phyloP scores from a whole-genome alignment of 805 yeast genomes.

The Candida vartiovaarae region DNA sequence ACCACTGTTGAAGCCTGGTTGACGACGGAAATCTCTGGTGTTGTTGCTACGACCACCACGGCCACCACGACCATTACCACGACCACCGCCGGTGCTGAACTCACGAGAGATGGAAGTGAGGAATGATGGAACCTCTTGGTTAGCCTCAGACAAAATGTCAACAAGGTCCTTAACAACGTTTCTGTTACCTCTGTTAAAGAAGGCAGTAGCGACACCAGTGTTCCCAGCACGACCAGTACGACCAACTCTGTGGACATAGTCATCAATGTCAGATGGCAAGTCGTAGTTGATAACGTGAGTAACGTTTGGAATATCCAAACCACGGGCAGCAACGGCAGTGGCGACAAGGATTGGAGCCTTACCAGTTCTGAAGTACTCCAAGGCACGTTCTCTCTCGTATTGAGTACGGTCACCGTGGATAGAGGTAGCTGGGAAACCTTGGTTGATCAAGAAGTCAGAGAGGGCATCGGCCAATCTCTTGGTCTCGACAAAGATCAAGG shows the following conservation, averaged over 20 bases:
- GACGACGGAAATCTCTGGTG: conserved; percentile 47
- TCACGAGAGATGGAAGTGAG: conserved; percentile 77
- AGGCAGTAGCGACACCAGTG: conserved; percentile 96
- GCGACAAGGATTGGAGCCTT: conserved; percentile 93
- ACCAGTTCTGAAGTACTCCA: conserved; percentile 90
- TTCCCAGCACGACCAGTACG: conserved; percentile 99
- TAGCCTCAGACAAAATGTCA: conserved; percentile 87
- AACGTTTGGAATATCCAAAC: conserved; percentile 98
- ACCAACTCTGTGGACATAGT: conserved; percentile 98
- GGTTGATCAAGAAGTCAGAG: conserved; percentile 84
- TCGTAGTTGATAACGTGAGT: conserved; percentile 97
- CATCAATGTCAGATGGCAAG: conserved; percentile 94
- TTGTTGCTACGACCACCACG: conserved; percentile 35
- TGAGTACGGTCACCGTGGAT: conserved; percentile 99
- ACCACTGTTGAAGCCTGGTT: conserved; percentile 16
- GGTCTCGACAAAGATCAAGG: conserved; percentile 94
- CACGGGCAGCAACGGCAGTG: conserved; percentile 99
- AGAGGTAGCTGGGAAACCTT: conserved; percentile 94
- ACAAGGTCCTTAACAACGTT: conserved; percentile 83
- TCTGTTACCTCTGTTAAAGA: conserved; percentile 92
- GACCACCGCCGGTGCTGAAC: conserved; percentile 49
- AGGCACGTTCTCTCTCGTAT: conserved; percentile 94
- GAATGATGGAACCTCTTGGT: conserved; percentile 95
- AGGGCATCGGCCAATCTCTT: conserved; percentile 97
- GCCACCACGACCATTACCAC: conserved; percentile 40